Percentiles rank a stretch among this genome's conserved stretches.
These are phyloP conservation scores for Saccharomycopsis hybrid DNA, from an alignment of 1,139 yeast genomes.

Conservation along the genomic window DNA sequence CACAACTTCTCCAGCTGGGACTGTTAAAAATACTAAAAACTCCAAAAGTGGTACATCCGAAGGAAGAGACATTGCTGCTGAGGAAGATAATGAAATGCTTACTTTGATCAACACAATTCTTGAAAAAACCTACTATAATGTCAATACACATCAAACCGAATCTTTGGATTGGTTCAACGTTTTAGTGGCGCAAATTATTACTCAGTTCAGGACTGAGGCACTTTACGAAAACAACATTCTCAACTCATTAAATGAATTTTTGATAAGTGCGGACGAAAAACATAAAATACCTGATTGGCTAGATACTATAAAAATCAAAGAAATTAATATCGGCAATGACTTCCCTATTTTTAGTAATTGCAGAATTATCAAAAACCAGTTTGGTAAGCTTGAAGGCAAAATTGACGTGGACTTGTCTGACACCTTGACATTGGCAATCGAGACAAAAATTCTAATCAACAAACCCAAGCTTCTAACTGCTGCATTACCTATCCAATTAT, in stretches of 20 bases:
- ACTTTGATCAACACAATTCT: conserved; percentile 44
- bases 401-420: conserved; percentile 92
- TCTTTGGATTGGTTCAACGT: conserved; percentile 97
- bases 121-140: conserved; percentile 90
- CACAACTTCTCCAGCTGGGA: conserved; percentile 2
- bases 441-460: conserved; percentile 73
- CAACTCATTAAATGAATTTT: conserved; percentile 59
- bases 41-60: not conserved
- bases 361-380: conserved; percentile 49
- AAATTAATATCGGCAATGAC: conserved; percentile 89
- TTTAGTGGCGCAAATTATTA: conserved; percentile 81
- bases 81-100: conserved; percentile 3
- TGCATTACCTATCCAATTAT: conserved; percentile 70
- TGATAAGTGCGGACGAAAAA: conserved; percentile 34
- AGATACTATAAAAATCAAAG: conserved; percentile 73
- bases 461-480: conserved; percentile 85
- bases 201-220: conserved; percentile 84
- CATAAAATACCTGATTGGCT: conserved; percentile 70
- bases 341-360: conserved; percentile 95
- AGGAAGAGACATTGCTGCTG: not conserved
- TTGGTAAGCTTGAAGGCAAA: conserved; percentile 59
- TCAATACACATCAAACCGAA: conserved; percentile 79
- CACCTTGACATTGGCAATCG: conserved; percentile 82
- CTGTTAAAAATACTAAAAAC: not conserved
- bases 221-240: conserved; percentile 76